Conservation (phyloP, 192 early-diverging fungal species). For the Backusella sp. region DNA sequence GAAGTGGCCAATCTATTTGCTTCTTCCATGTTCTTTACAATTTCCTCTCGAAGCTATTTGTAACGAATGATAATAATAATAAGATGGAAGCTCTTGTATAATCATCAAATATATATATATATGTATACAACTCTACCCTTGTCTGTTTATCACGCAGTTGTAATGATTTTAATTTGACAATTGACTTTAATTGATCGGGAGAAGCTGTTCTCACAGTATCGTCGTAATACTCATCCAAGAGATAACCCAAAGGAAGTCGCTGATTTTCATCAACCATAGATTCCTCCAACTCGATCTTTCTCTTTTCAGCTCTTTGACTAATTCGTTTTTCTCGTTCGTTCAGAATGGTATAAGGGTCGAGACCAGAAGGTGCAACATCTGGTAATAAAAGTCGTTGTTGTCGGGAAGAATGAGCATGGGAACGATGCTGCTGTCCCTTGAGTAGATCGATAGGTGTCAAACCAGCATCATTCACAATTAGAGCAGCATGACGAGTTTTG, state of each 20-base stretch:
- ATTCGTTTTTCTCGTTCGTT: slow-evolving; percentile 76
- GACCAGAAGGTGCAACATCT: slow-evolving; percentile 65
- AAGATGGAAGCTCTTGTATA: not conserved
- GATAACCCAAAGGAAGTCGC: slow-evolving; percentile 41
- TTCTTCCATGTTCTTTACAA: slow-evolving; percentile 69
- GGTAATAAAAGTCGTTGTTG: slow-evolving; percentile 71
- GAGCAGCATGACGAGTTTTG: slow-evolving; percentile 10
- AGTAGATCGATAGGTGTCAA: slow-evolving; percentile 44
- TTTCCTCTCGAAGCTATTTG: slow-evolving; percentile 62
- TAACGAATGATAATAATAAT: not conserved
- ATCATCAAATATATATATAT: not conserved
- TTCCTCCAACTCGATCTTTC: slow-evolving; percentile 59
- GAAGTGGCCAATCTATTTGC: slow-evolving; percentile 77
- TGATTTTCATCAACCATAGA: slow-evolving; percentile 30
- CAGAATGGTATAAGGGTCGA: slow-evolving; percentile 76
- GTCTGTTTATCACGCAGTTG: slow-evolving; percentile 77
- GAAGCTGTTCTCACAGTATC: slow-evolving; percentile 32
- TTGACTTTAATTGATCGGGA: slow-evolving; percentile 65
- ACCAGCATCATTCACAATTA: not conserved
- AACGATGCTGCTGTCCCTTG: slow-evolving; percentile 42
- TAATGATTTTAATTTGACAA: slow-evolving; percentile 85
- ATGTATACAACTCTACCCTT: slow-evolving; percentile 34
- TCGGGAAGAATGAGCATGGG: slow-evolving; percentile 48
- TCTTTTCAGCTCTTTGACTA: slow-evolving; percentile 66
- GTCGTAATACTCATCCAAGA: slow-evolving; percentile 38